Evolutionary conservation across 106 monocot genomes (phyloP), one percentile per base, ranked within the genome.

Genomic region (Amphibolis antarctica): DNA sequence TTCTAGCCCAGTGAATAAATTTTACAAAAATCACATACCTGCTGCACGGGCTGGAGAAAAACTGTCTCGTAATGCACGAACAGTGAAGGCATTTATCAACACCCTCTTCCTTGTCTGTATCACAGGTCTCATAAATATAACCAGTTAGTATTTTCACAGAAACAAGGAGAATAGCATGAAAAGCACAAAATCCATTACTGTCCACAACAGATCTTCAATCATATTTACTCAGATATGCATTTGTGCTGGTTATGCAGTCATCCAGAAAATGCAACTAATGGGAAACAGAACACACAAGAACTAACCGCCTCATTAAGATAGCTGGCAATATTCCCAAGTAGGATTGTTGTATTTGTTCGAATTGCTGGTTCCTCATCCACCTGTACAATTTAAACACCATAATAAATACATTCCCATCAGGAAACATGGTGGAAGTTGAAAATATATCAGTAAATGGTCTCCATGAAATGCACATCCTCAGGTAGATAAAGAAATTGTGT

Each of bases 341-440:
- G 71, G 46, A 96, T 96, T 69, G 96, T 96, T 25, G 96, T 96
- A 65, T 96, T 96, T 64, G 96, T 96, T 69, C 96, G 79, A 61
- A 96, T 96, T 46, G 86, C 96, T 15, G 96, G 89, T 77, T 96
- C 96, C 69, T 96, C 96, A 71, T 96, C 96, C 61, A 96, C 96
- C 96, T 96, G 76, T 29, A 73, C 1, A 57, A 44, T 63, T 26
- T 42, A 36, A 36, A 55, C 6, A 46, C 47, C 0, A 46, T 9
- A 63, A 47, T 17, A 31, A 4, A 25, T 22, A 61, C 10, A 22
- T 44, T 44, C 10, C 25, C 44, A 22, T 63, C 44, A 63, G 25
- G 20, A 43, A 12, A n/a, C 43, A 18, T n/a, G 28, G 7, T 1
- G 29, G 14, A 6, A 28, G 28, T 28, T 5, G 28, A 58, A 58